A percentile compares a stretch with the other conserved stretches of the same genome.
phyloP scores from a whole-genome alignment of 2,329 filamentous ascomycete species.

The Pseudonectria foliicola region DNA sequence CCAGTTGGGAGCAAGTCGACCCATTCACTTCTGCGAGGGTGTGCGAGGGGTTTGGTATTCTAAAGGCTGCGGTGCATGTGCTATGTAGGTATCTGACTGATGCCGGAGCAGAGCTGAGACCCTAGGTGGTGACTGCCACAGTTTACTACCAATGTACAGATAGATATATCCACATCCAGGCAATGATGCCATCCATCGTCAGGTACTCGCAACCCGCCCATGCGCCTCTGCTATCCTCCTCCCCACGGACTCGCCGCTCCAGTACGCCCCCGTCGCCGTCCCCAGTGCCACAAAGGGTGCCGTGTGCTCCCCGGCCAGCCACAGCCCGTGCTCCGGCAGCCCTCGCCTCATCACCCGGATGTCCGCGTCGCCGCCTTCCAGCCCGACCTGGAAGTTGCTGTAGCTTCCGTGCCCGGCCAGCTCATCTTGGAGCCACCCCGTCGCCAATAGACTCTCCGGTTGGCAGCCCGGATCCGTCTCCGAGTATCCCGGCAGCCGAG shows the following conservation, averaged over 20 bases:
- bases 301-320: slow-evolving; percentile 88
- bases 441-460: slow-evolving; percentile 59
- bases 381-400: slow-evolving; percentile 73
- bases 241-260: slow-evolving; percentile 77
- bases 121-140: no score
- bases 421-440: slow-evolving; percentile 71
- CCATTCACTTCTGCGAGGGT: no score
- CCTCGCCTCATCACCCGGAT: slow-evolving; percentile 59
- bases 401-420: slow-evolving; percentile 79
- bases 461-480: slow-evolving; percentile 46
- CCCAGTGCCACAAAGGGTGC: slow-evolving; percentile 84
- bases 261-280: slow-evolving; percentile 85
- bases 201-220: slow-evolving; percentile 23
- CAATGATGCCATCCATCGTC: not conserved
- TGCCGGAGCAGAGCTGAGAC: no score
- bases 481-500: slow-evolving; percentile 62
- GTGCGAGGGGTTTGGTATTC: no score
- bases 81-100: no score
- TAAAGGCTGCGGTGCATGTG: no score
- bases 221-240: slow-evolving; percentile 54
- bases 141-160: no score
- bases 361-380: slow-evolving; percentile 63
- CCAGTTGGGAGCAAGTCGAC: no score
- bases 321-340: slow-evolving; percentile 60
- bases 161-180: no score